Conservation (phyloP, 768 basidiomycete species). For the Rhodotorula toruloides region DNA sequence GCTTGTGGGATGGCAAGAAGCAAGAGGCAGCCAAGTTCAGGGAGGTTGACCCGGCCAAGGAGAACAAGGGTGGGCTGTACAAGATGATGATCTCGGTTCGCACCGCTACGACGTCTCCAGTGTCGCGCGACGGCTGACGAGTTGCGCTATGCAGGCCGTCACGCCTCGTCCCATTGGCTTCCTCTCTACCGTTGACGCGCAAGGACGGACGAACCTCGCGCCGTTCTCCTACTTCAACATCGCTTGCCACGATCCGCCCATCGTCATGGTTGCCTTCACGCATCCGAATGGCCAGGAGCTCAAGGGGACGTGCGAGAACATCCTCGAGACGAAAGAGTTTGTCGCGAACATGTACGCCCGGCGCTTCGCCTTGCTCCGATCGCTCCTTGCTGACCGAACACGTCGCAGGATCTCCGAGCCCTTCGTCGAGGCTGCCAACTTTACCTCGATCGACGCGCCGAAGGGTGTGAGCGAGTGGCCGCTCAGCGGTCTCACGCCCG, state of each 20-base stretch:
- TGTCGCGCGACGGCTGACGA: too few relatives aligned
- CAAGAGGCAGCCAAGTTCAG: slow-evolving; percentile 6
- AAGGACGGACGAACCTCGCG: slow-evolving; percentile 59
- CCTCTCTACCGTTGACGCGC: slow-evolving; percentile 57
- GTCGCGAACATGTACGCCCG: slow-evolving; percentile 55
- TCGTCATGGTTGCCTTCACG: slow-evolving; percentile 61
- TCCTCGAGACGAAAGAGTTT: slow-evolving; percentile 62
- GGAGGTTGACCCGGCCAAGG: slow-evolving; percentile 22
- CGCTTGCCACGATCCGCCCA: slow-evolving; percentile 59
- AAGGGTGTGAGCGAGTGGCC: slow-evolving; percentile 47
- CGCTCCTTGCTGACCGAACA: neutral
- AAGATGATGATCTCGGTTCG: slow-evolving; percentile 31
- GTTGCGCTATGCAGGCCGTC: too few relatives aligned
- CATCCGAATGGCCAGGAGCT: slow-evolving; percentile 48
- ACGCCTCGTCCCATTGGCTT: slow-evolving; percentile 66
- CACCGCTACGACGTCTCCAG: too few relatives aligned
- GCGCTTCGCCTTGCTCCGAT: too few relatives aligned
- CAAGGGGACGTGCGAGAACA: slow-evolving; percentile 62
- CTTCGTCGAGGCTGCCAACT: slow-evolving; percentile 50
- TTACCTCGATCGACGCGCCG: slow-evolving; percentile 47
- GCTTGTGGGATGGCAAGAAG: slow-evolving; percentile 8
- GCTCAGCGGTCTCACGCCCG: slow-evolving; percentile 38
- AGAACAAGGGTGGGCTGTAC: slow-evolving; percentile 8
- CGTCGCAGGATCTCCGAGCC: slow-evolving; percentile 56
- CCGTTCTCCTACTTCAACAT: slow-evolving; percentile 56